These are phyloP conservation scores for Ophiognomonia clavigignenti-juglandacearum DNA, from an alignment of 2,329 filamentous ascomycete species.

Conservation along the genomic window DNA sequence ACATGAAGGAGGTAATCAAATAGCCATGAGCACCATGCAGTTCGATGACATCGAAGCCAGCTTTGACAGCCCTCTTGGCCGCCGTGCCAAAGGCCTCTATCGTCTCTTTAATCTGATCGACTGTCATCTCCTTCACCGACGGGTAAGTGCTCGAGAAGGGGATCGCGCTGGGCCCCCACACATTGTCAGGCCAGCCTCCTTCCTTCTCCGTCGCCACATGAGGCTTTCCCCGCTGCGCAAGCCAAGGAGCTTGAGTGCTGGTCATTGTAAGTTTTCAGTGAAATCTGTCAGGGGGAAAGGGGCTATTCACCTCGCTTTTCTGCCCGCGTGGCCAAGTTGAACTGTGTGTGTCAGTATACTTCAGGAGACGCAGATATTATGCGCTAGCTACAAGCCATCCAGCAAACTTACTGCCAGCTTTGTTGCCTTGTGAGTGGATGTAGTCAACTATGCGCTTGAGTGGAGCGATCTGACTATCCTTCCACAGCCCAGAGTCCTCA, in stretches of 20 bases:
- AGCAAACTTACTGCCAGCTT: conserved; percentile 51
- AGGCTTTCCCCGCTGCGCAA: conserved; percentile 45
- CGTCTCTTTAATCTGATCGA: conserved; percentile 61
- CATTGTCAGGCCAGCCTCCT: conserved; percentile 54
- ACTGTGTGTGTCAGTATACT: no score
- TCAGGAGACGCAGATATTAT: no score
- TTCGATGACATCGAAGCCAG: conserved; percentile 74
- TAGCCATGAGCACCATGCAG: conserved; percentile 63
- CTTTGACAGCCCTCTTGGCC: conserved; percentile 56
- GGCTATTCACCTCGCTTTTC: conserved; percentile 49
- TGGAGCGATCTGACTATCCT: conserved; percentile 73
- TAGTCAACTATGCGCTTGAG: conserved; percentile 71
- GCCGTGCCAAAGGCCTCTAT: conserved; percentile 58
- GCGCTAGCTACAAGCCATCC: neutral
- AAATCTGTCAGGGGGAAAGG: no score
- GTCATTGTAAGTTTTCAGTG: neutral
- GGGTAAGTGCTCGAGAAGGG: conserved; percentile 59
- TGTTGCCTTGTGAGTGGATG: conserved; percentile 71
- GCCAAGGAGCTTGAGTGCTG: conserved; percentile 58
- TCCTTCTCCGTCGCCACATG: conserved; percentile 48
- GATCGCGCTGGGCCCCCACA: conserved; percentile 46
- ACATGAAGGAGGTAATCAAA: conserved; percentile 61
- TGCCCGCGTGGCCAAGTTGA: conserved; percentile 77
- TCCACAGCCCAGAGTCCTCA: conserved; percentile 75
- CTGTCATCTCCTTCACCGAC: conserved; percentile 61